Evolutionary conservation across 306 rosid species (phyloP), one percentile per base, ranked within the genome.

Genomic region (Sechiopsis laciniata): DNA sequence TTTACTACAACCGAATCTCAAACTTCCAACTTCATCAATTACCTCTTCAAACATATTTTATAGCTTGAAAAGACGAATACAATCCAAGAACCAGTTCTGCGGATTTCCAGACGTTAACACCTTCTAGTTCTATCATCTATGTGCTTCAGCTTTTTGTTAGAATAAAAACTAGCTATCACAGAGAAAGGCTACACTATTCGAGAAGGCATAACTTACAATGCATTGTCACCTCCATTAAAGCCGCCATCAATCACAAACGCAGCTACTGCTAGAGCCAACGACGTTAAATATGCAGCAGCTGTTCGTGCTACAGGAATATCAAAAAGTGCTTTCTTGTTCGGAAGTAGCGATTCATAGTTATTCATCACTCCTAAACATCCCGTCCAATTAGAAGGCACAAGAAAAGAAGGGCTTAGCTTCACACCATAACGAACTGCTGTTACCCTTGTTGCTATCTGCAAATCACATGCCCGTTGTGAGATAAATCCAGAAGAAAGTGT

Each of bases 301-400:
- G 97, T 86, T 17, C 98, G 93, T 1, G 93, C 98, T 16, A 90
- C 91, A 0, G 96, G 96, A 77, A 93, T 90, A 74, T 93, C 98
- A 63, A 93, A 90, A 21, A 90, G 89, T 55, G 96, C 98, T 78
- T 85, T 82, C 88, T 87, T 90, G 80, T 84, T 93, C 3, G 96
- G 96, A 70, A 90, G 90, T 56, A 87, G 89, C 1, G 93, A 90
- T 52, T 93, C 98, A 35, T 93, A 93, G 81, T 93, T 87, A 74
- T 93, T 93, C 86, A 93, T 90, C 81, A 90, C 97, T 75, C 98
- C 98, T 71, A 90, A 64, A 82, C 96, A 93, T 42, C 97, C 98
- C 1, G 96, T 93, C 98, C 97, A 93, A 77, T 74, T 93, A 9
- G 98, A 90, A 50, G 98, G 96, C 65, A 93, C 96, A 46, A 93